These are phyloP conservation scores for Ilex asprella DNA, from an alignment of 257 asterid species.

Conservation along the genomic window DNA sequence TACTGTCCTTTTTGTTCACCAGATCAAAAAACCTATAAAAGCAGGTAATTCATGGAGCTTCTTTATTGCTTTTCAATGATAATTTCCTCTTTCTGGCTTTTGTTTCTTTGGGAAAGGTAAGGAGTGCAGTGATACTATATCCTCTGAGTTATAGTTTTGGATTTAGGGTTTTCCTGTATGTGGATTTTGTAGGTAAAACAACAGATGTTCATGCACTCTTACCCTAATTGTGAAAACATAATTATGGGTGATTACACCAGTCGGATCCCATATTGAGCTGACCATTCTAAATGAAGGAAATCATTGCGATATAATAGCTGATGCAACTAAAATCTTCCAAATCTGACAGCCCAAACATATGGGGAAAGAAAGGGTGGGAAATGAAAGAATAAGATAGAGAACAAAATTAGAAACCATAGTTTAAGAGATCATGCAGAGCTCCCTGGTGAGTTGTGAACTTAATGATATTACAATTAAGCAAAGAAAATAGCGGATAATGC, in stretches of 20 bases:
- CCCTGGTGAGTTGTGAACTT: too few relatives aligned
- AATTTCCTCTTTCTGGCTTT: neutral
- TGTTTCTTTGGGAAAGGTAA: neutral
- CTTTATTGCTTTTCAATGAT: conserved; percentile 9
- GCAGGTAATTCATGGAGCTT: conserved; percentile 21
- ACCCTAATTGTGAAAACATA: too few relatives aligned
- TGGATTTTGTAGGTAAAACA: neutral
- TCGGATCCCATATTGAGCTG: neutral
- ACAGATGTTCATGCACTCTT: neutral
- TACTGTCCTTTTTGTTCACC: conserved; percentile 24
- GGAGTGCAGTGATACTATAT: neutral
- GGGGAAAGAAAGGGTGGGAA: too few relatives aligned
- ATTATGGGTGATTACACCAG: neutral
- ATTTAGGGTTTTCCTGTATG: neutral
- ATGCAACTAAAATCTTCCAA: too few relatives aligned
- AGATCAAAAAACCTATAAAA: conserved; percentile 21
- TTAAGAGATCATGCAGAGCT: too few relatives aligned
- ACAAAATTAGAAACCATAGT: too few relatives aligned
- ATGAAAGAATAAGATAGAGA: too few relatives aligned
- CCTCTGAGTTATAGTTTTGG: neutral
- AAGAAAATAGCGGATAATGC: too few relatives aligned
- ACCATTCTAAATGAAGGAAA: neutral
- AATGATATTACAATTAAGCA: too few relatives aligned
- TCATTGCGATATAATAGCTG: too few relatives aligned
- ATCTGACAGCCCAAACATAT: too few relatives aligned